These are phyloP conservation scores for Phanerodontia chrysosporium DNA, from an alignment of 768 basidiomycete species.

Conservation along the genomic window DNA sequence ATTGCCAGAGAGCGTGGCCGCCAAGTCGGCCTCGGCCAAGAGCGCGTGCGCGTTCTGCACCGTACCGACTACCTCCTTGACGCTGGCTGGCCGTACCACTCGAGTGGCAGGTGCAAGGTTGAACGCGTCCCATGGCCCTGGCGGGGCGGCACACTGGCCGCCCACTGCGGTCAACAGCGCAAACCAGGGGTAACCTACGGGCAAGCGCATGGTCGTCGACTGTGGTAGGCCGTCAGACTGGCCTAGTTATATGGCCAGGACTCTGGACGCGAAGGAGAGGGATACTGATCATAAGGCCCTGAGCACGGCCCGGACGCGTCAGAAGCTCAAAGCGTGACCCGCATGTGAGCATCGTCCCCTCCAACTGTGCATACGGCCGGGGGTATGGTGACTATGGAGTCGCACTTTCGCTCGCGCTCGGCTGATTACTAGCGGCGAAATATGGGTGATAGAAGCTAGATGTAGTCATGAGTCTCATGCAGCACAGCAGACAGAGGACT, in stretches of 20 bases:
- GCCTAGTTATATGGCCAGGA: neutral
- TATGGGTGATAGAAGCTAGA: neutral
- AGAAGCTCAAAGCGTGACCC: neutral
- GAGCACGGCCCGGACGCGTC: neutral
- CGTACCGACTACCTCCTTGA: neutral
- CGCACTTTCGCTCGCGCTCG: neutral
- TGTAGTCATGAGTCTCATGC: neutral
- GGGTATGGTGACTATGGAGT: too few species aligned
- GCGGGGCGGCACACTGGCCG: constrained; percentile 25
- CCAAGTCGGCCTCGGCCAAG: constrained; percentile 10
- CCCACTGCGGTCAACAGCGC: neutral
- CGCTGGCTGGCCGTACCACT: constrained; percentile 25
- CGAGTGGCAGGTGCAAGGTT: constrained; percentile 35
- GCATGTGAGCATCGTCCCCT: neutral
- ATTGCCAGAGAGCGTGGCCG: constrained; percentile 35
- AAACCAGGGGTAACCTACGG: too few species aligned
- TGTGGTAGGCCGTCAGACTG: too few species aligned
- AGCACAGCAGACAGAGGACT: neutral
- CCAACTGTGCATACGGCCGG: neutral
- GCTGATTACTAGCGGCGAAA: neutral
- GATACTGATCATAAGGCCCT: neutral
- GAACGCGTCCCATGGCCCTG: constrained; percentile 41
- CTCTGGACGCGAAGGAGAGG: neutral
- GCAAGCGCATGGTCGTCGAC: too few species aligned
- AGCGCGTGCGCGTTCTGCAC: constrained; percentile 3